phyloP scores from a whole-genome alignment of 371 early-diverging fungal species.

The Mucor racemosus region DNA sequence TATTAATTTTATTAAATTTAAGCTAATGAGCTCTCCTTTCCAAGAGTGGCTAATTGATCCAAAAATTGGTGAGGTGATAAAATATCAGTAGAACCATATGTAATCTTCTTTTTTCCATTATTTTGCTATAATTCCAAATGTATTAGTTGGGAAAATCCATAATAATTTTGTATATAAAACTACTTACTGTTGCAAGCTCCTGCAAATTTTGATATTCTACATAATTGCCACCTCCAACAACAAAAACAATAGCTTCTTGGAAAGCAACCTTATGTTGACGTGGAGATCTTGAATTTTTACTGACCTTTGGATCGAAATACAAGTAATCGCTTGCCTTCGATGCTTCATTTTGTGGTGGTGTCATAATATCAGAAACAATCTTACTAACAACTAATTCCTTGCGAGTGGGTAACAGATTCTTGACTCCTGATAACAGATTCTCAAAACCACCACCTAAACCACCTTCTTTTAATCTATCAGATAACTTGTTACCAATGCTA shows the following conservation, averaged over 20 bases:
- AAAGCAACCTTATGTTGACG: slow-evolving; percentile 66
- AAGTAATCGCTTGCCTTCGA: slow-evolving; percentile 82
- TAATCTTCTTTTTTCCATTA: slow-evolving; percentile 78
- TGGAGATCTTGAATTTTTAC: slow-evolving; percentile 48
- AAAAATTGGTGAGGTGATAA: slow-evolving; percentile 87
- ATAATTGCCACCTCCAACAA: slow-evolving; percentile 96
- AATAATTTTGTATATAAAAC: neutral
- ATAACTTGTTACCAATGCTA: slow-evolving; percentile 86
- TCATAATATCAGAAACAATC: slow-evolving; percentile 87
- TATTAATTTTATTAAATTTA: slow-evolving; percentile 8
- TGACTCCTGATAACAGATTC: slow-evolving; percentile 90
- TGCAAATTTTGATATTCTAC: slow-evolving; percentile 94
- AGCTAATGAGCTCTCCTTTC: slow-evolving; percentile 34
- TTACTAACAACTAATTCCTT: slow-evolving; percentile 88
- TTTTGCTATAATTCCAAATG: slow-evolving; percentile 48
- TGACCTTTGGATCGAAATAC: slow-evolving; percentile 87
- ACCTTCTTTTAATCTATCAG: slow-evolving; percentile 79
- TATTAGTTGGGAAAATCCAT: neutral
- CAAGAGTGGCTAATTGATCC: slow-evolving; percentile 77
- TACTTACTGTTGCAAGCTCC: slow-evolving; percentile 77
- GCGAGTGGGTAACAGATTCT: slow-evolving; percentile 88
- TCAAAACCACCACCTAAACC: slow-evolving; percentile 84
- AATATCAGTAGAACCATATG: slow-evolving; percentile 97
- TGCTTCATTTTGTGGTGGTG: slow-evolving; percentile 56
- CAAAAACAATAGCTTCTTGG: slow-evolving; percentile 94